These are phyloP conservation scores for Fraxinus platypoda DNA, from an alignment of 305 asterid genomes.

Conservation along the genomic window DNA sequence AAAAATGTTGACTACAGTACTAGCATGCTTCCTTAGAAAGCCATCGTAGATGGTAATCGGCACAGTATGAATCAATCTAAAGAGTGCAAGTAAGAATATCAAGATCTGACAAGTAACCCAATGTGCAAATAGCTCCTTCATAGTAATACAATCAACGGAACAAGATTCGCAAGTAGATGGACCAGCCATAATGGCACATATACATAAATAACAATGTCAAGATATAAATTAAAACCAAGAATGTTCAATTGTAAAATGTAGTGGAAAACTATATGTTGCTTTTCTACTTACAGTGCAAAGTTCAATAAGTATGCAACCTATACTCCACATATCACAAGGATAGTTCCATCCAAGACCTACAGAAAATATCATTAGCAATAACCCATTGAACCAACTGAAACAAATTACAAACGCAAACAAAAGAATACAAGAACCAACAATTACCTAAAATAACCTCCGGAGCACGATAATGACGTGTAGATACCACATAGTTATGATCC, in stretches of 20 bases:
- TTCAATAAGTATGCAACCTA: slow-evolving; percentile 87
- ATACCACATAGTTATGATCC: slow-evolving; percentile 78
- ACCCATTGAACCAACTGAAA: slow-evolving; percentile 4
- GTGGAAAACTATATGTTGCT: slow-evolving; percentile 5
- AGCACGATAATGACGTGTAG: slow-evolving; percentile 94
- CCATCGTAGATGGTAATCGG: not conserved
- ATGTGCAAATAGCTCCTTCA: not conserved
- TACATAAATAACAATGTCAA: not conserved
- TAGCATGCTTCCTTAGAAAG: not conserved
- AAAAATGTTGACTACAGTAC: slow-evolving; percentile 6
- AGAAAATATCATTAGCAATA: slow-evolving; percentile 21
- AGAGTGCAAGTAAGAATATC: not conserved
- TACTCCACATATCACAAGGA: slow-evolving; percentile 95
- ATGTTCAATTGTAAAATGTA: not conserved
- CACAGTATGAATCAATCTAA: not conserved
- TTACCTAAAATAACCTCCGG: slow-evolving; percentile 94
- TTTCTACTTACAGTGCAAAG: slow-evolving; percentile 70
- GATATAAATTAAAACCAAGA: not conserved
- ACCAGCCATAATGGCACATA: not conserved
- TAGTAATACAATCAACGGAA: not conserved
- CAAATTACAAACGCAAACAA: slow-evolving; percentile 19
- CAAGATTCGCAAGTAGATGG: not conserved
- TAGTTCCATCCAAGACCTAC: slow-evolving; percentile 89
- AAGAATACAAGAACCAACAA: slow-evolving; percentile 22
- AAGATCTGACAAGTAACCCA: slow-evolving; percentile 5